A percentile compares a stretch with the other conserved stretches of the same genome.
phyloP scores from a whole-genome alignment of 768 basidiomycete genomes.

The Cyclocybe cylindracea region DNA sequence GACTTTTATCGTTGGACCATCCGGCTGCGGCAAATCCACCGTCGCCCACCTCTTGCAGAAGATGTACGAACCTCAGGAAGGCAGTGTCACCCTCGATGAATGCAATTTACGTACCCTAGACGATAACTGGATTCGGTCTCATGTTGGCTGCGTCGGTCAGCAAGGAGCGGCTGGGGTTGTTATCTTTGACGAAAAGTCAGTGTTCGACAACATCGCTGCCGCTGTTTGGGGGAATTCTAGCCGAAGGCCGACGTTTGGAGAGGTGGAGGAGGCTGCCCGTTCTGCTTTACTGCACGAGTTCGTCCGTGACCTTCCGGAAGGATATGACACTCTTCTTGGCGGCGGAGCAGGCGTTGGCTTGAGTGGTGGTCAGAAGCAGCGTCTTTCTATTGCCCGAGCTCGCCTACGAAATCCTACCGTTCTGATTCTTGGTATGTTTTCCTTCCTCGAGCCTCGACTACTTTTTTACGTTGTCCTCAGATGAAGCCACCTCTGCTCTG shows the following conservation, averaged over 20 bases:
- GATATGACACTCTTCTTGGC: neutral
- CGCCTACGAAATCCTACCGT: constrained; percentile 68
- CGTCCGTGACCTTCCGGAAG: constrained; percentile 2
- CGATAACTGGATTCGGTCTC: constrained; percentile 57
- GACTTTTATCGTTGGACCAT: constrained; percentile 89
- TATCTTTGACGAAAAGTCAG: constrained; percentile 1
- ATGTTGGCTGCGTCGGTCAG: constrained; percentile 78
- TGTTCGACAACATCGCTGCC: constrained; percentile 7
- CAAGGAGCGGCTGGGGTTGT: constrained; percentile 34
- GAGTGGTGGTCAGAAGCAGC: neutral
- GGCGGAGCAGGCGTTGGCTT: neutral
- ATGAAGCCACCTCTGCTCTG: constrained; percentile 84
- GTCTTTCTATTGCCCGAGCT: neutral
- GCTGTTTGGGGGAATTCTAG: neutral
- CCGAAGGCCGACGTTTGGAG: neutral
- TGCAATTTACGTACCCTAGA: constrained; percentile 75
- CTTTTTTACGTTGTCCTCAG: constrained; percentile 44
- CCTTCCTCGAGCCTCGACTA: neutral
- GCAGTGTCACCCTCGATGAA: constrained; percentile 78
- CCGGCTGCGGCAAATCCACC: constrained; percentile 93
- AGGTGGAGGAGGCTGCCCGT: constrained; percentile 4
- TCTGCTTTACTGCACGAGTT: constrained; percentile 8
- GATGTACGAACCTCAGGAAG: constrained; percentile 69
- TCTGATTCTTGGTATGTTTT: constrained; percentile 76
- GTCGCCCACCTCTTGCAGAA: constrained; percentile 80